Evolutionary conservation across 2,329 filamentous ascomycete species (phyloP), one percentile per base, ranked within the genome.

Genomic region (Scedosporium dehoogii): DNA sequence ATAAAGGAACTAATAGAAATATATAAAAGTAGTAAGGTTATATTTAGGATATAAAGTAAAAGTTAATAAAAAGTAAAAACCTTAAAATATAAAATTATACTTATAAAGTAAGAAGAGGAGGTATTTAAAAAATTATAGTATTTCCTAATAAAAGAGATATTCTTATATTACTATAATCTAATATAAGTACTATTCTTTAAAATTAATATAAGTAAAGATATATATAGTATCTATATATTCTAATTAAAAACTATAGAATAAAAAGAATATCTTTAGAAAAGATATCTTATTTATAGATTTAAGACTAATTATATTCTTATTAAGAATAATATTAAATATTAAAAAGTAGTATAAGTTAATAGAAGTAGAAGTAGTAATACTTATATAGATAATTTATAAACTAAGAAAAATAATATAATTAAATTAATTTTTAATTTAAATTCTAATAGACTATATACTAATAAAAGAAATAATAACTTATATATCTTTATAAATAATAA

Each of bases 101-200:
- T 53, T 25, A 53, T 53, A 53, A 21, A 21, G 25, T 4, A 12
- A 23, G 12, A 53, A 21, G 10, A 21, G 10, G 48, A 53, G 2
- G n/a, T 25, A 6, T 53, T 53, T 53, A 53, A 9, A 21, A 12
- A 53, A 5, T 21, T 53, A 59, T 64, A 62, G 46, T 59, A 38
- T 55, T 41, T 60, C 44, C 51, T 53, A 21, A 53, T 53, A 53
- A 53, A 33, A 18, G 55, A 61, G 29, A 63, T 21, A 9, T 60
- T 51, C 27, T 25, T 59, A 41, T 46, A 62, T 6, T 44, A 29
- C 33, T 60, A 57, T 65, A 66, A 56, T 23, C 42, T 62, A 42
- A 27, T 29, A 58, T 21, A 27, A 27, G 64, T 55, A 46, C 48
- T 33, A 58, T 65, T 48, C 9, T 46, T 58, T 21, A 48, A 38